These are phyloP conservation scores for Lagenidium sp. DNA, from an alignment of 352 stramenopile genomes.

Conservation along the genomic window DNA sequence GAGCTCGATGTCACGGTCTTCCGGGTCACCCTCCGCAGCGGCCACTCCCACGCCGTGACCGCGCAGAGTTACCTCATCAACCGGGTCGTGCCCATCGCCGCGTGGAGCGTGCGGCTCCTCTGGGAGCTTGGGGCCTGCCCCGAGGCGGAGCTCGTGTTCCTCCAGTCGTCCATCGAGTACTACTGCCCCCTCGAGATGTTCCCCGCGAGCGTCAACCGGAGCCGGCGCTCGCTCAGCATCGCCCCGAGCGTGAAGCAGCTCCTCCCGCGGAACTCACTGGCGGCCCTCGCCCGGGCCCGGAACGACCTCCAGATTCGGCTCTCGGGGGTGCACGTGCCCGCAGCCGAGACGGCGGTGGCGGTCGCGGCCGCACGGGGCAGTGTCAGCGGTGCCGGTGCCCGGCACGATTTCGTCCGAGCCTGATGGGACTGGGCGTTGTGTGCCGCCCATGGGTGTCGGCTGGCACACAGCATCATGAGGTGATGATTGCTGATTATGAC, in stretches of 20 bases:
- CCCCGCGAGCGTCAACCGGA: not conserved
- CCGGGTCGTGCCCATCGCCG: constrained; percentile 4
- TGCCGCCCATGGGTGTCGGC: no score
- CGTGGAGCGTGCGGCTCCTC: constrained; percentile 5
- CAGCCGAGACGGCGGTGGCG: no score
- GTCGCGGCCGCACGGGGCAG: constrained; percentile 1
- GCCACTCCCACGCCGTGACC: not conserved
- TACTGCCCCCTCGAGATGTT: constrained; percentile 9
- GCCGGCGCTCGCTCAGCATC: not conserved
- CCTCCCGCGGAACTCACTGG: no score
- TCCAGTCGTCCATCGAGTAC: constrained; percentile 7
- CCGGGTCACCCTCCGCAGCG: not conserved
- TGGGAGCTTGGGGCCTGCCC: constrained; percentile 3
- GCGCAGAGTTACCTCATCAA: constrained; percentile 8
- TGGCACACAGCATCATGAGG: no score
- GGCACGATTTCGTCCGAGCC: not conserved
- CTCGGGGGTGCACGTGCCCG: not conserved
- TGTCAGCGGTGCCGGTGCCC: constrained; percentile 1
- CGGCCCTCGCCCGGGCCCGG: no score
- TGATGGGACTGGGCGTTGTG: no score
- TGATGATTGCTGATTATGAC: no score
- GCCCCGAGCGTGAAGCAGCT: no score
- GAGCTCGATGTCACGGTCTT: constrained; percentile 1
- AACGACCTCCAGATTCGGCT: no score
- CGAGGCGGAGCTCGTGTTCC: constrained; percentile 8